phyloP scores from a whole-genome alignment of 164 flowering plant genomes.

The Warburgia ugandensis region DNA sequence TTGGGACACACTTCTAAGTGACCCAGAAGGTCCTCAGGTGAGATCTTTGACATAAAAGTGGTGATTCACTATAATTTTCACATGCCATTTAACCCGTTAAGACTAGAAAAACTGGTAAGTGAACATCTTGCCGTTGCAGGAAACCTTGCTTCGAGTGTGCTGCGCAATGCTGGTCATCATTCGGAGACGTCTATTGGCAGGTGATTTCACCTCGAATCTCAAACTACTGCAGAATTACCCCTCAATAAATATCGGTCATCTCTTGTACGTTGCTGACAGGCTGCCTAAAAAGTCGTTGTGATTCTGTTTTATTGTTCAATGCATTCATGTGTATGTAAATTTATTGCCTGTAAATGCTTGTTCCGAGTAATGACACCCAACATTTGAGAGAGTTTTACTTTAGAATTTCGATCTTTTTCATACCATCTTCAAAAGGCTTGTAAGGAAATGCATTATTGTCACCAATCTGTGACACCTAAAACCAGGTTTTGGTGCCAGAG shows the following conservation, averaged over 20 bases:
- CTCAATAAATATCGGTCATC: conserved; percentile 77
- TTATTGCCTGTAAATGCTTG: too few species aligned
- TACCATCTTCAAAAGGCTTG: too few species aligned
- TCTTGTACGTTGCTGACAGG: conserved; percentile 91
- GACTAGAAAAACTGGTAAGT: background rate
- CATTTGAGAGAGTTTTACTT: too few species aligned
- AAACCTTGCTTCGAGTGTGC: conserved; percentile 78
- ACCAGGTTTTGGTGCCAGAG: too few species aligned
- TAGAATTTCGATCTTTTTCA: too few species aligned
- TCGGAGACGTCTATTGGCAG: conserved; percentile 86
- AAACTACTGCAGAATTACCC: conserved; percentile 89
- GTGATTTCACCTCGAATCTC: conserved; percentile 94
- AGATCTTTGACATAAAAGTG: background rate
- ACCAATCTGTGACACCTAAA: too few species aligned
- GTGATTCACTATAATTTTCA: background rate
- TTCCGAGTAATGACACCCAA: too few species aligned
- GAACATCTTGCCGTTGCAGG: conserved; percentile 38
- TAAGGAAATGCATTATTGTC: too few species aligned
- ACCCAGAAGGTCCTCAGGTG: conserved; percentile 96
- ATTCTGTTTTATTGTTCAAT: too few species aligned
- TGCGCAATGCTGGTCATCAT: conserved; percentile 88
- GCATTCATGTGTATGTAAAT: too few species aligned
- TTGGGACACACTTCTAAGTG: conserved; percentile 94
- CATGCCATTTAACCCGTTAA: background rate
- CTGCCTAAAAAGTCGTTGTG: too few species aligned